Base-by-base conservation (phyloP, 2,329 filamentous ascomycete species). In the Penicillium oxalicum region DNA sequence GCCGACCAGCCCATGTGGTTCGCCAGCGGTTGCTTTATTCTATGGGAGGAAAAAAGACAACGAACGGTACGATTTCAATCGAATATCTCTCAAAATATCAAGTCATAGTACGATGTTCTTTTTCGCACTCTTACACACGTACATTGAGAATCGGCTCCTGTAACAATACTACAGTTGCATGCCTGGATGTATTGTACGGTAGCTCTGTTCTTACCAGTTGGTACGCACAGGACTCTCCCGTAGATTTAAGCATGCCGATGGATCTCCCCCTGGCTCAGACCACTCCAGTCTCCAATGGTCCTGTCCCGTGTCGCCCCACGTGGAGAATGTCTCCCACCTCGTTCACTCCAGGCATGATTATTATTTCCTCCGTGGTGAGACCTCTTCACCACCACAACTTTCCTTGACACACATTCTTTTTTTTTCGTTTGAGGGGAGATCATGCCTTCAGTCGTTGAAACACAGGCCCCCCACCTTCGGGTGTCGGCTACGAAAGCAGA, bases 401-500 rank as follows among this genome's bases (percentile, higher is more conserved):
- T 34, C 40, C 7, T 41, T 32, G 18, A 24, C 8, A 18, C n/a
- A 28, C 7, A 9, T 41, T 32, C n/a, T 11, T 28, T 5, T 40
- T 39, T 38, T 37, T 53, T 40, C 4, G 8, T 32, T 32, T 32
- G 29, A 8, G 7, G 2, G 11, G 8, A 32, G 39, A 67, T 59
- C 56, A 56, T 67, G 48, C 63, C 66, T 42, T 48, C 53, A 39
- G 50, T 65, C 49, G 56, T 59, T 42, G 62, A 65, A 58, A 63
- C 67, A 32, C 49, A 57, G 26, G 58, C 62, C 40, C 63, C 65
- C 45, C 65, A 67, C 50, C 63, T 68, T 47, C 63, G 66, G 51
- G 60, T 64, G 51, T 63, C 63, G 38, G 61, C 65, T 48, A 54
- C 58, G 32, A 67, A 61, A 53, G 50, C 52, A 38, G 53, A 61